A percentile compares a stretch with the other conserved stretches of the same genome.
Conservation (phyloP, 306 rosid genomes). For the Dryas octopetala region DNA sequence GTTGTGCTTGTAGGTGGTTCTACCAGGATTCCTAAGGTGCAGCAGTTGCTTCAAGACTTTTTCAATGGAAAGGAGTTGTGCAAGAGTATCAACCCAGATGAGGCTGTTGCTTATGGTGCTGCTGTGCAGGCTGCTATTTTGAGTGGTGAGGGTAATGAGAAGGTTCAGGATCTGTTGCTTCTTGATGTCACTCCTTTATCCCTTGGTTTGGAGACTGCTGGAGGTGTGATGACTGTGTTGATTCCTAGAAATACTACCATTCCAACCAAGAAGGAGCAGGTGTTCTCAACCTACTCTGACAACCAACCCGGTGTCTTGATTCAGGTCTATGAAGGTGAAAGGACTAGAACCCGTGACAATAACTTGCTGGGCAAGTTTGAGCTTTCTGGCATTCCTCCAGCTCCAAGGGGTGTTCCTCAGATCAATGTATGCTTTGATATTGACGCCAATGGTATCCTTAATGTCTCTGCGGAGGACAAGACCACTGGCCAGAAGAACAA, state of each 20-base stretch:
- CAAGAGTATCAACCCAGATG: constrained; percentile 74
- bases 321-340: constrained; percentile 75
- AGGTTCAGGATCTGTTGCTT: constrained; percentile 69
- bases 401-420: constrained; percentile 77
- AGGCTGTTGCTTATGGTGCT: constrained; percentile 80
- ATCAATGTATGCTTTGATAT: constrained; percentile 73
- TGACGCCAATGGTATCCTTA: constrained; percentile 68
- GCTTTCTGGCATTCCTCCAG: constrained; percentile 80
- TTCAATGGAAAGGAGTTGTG: constrained; percentile 77
- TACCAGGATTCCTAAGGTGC: constrained; percentile 76
- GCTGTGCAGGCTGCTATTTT: constrained; percentile 75
- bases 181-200: constrained; percentile 74
- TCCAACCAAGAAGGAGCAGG: constrained; percentile 77
- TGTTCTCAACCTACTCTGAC: constrained; percentile 66
- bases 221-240: constrained; percentile 76
- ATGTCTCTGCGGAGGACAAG: constrained; percentile 71
- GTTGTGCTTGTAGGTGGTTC: constrained; percentile 86
- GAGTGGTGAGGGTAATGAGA: constrained; percentile 77
- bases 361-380: constrained; percentile 71
- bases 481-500: constrained; percentile 79
- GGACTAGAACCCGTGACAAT: constrained; percentile 65
- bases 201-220: constrained; percentile 65
- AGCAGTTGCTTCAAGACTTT: constrained; percentile 72
- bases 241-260: constrained; percentile 72
- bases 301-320: constrained; percentile 78